Base-by-base conservation (phyloP, 495 filamentous ascomycete genomes). In the Penicillium cataractarum region DNA sequence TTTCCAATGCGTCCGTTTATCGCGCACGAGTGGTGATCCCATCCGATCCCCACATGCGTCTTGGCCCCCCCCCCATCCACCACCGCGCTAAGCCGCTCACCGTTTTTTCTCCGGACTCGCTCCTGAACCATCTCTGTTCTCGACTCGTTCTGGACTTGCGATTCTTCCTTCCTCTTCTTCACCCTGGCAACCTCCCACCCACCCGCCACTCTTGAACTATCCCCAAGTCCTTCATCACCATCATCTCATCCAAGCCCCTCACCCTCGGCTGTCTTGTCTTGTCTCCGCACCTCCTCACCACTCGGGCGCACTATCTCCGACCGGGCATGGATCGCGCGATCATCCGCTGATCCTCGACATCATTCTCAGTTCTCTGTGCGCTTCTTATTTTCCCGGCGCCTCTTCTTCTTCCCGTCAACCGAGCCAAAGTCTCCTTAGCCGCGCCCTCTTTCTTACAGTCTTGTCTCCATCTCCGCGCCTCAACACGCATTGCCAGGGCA, bases 271-370 rank as follows among this genome's bases (percentile, higher is more conserved):
- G 51, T 8, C 10, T 54, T 8, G n/a, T 27, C 49, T 9, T 32
- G 22, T 29, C 54, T 40, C 54, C 54, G 54, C 54, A 56, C 37
- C 64, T 63, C 58, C 53, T 62, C 42, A 57, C 52, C 57, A 40
- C 52, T 33, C 32, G 52, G 27, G 48, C 55, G 51, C 62, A 50
- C 55, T 46, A 68, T 62, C 63, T 64, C 57, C 65, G 61, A 64
- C 58, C 52, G 67, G 62, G 53, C 50, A 61, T 64, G 57, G 57
- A 35, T 58, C 65, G 61, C 68, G 66, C 63, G 67, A 65, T 69
- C 65, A 69, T 58, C 70, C 65, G 66, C 64, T 67, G 68, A 72
- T 71, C 65, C 61, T 62, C 39, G 22, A 56, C 62, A 58, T 55
- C 60, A 27, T 64, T 65, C 57, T 55, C 29, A 61, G 15, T 50